A percentile compares a stretch with the other conserved stretches of the same genome.
phyloP scores from a whole-genome alignment of 2,329 filamentous ascomycete species.

The Spiromastix sp. region DNA sequence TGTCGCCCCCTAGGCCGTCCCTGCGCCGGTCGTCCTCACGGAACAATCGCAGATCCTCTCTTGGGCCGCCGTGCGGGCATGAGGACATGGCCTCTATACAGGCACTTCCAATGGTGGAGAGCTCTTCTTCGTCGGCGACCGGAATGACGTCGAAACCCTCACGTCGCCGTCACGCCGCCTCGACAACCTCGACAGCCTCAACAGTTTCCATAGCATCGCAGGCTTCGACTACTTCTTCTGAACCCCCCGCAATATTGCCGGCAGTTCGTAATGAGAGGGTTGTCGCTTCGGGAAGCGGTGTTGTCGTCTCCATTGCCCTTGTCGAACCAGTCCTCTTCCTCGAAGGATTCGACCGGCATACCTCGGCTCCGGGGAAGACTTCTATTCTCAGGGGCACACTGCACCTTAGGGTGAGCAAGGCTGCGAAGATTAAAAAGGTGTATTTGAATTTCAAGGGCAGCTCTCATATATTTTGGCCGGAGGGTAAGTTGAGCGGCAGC shows the following conservation, averaged over 20 bases:
- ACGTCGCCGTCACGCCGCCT: too few relatives aligned
- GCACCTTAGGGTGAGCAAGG: conserved; percentile 73
- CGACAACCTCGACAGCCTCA: too few relatives aligned
- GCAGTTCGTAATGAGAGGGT: conserved; percentile 35
- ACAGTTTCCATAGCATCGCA: too few relatives aligned
- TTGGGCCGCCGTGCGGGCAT: conserved; percentile 23
- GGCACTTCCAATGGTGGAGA: conserved; percentile 8
- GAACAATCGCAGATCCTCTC: conserved; percentile 25
- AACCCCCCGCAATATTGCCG: conserved; percentile 20
- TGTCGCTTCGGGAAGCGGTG: conserved; percentile 38
- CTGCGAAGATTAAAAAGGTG: conserved; percentile 84
- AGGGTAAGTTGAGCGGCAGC: conserved; percentile 42
- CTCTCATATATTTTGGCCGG: conserved; percentile 89
- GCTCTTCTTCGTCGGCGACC: too few relatives aligned
- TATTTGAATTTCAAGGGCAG: conserved; percentile 77
- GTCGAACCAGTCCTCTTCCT: conserved; percentile 40
- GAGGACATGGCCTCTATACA: conserved; percentile 21
- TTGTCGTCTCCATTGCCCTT: conserved; percentile 36
- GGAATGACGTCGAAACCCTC: too few relatives aligned
- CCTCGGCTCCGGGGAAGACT: conserved; percentile 52
- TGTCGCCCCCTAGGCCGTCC: conserved; percentile 12
- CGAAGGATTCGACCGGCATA: conserved; percentile 39
- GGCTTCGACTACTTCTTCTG: too few relatives aligned
- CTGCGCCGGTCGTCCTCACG: conserved; percentile 14
- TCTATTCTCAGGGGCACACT: conserved; percentile 79